Conservation (phyloP, 202 grass and related monocot genomes). For the Setaria viridis region DNA sequence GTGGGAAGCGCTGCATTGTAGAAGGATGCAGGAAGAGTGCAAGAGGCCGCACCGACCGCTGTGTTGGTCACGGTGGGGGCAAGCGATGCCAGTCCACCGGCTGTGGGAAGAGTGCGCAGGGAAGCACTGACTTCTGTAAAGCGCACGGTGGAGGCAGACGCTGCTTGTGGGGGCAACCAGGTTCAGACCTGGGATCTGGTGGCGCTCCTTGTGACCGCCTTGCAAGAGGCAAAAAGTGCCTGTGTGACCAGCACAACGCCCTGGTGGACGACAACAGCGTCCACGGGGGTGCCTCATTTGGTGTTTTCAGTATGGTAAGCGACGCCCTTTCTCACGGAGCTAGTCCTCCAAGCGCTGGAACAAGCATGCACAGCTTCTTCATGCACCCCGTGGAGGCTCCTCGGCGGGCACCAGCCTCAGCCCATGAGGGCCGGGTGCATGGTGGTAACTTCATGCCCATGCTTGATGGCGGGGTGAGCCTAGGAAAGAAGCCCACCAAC, state of each 20-base stretch:
- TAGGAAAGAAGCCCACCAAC: constrained; percentile 30
- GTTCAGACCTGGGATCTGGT: constrained; percentile 46
- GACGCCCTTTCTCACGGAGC: constrained; percentile 26
- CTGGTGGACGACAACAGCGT: constrained; percentile 67
- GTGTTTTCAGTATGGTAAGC: constrained; percentile 40
- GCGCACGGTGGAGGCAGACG: constrained; percentile 80
- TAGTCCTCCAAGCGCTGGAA: constrained; percentile 29
- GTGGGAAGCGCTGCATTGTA: constrained; percentile 77
- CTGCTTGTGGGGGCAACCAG: constrained; percentile 68
- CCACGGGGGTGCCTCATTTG: constrained; percentile 62
- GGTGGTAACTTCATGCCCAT: constrained; percentile 65
- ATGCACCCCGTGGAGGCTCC: constrained; percentile 35
- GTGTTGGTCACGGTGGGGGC: constrained; percentile 86
- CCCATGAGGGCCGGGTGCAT: constrained; percentile 74
- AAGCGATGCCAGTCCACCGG: constrained; percentile 71
- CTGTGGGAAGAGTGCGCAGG: constrained; percentile 82
- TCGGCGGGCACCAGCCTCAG: neutral
- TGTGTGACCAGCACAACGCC: constrained; percentile 60
- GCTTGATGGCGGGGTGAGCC: constrained; percentile 46
- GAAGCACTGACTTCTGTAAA: constrained; percentile 93
- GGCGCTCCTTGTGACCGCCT: constrained; percentile 66
- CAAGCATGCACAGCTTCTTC: constrained; percentile 32
- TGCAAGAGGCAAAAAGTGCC: constrained; percentile 68
- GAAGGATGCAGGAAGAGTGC: constrained; percentile 79
- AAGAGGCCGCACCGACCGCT: constrained; percentile 75